Evolutionary conservation across 1,139 yeast species (phyloP), one percentile per base, ranked within the genome.

Genomic region (Candida albicans): DNA sequence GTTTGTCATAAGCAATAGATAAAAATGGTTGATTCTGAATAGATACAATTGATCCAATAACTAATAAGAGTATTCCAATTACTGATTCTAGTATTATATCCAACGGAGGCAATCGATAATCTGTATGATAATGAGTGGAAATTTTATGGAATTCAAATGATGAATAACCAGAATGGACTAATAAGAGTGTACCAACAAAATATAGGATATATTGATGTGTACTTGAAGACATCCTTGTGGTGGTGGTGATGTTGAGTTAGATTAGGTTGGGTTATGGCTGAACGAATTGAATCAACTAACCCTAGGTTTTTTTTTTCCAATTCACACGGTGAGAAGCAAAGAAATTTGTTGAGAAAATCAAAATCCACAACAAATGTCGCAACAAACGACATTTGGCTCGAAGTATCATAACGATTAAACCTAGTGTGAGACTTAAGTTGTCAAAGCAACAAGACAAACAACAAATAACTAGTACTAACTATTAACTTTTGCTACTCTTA

Each of bases 101-200:
- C 8, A 55, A 44, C 3, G 76, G 76, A 47, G 5, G 56, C 41
- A 18, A 52, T 39, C 43, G 44, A 44, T 18, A 18, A 18, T 18
- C 22, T 4, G 10, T 15, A 24, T 30, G 35, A 30, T 53, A 51
- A 40, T 47, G 50, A 14, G 59, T 44, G 11, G 51, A 39, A n/a
- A 45, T 47, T 52, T 72, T 78, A 46, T 74, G 77, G 55, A 70
- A 67, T 52, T 78, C 82, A 52, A 71, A 72, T 1, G 81, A 68
- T 10, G 82, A 77, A 51, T 76, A 78, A 2, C 75, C 79, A 3
- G 81, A 68, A 53, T 79, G 82, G 10, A 64, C 37, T 31, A 75
- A 59, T 12, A 73, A 52, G 14, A 65, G 41, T n/a, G 55, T 42
- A 1, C 79, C 78, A 2, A 69, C 38, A 15, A 62, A 42, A 47